Evolutionary conservation across 1,284 basidiomycete genomes (phyloP).

Genomic region (Trametes hirsuta): DNA sequence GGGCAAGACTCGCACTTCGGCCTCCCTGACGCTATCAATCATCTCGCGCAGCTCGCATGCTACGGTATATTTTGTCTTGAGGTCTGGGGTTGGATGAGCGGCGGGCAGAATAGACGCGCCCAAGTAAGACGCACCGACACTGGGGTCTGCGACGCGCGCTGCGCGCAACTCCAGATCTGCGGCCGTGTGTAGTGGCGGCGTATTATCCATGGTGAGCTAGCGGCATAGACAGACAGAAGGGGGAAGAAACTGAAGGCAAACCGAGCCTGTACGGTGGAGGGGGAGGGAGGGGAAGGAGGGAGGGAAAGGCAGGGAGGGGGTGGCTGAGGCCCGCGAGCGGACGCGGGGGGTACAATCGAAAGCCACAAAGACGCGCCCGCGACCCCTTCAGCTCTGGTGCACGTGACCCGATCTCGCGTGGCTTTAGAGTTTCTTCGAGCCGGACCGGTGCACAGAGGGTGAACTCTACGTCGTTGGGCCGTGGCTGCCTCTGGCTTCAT

Average conservation of each 20-base stretch:
- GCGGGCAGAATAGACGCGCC: constrained; percentile 2
- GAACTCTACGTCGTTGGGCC: too few relatives aligned
- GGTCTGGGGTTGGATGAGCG: constrained; percentile 46
- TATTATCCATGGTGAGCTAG: constrained; percentile 42
- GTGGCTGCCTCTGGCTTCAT: too few relatives aligned
- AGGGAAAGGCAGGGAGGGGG: not conserved
- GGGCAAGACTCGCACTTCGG: constrained; percentile 73
- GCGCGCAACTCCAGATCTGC: constrained; percentile 71
- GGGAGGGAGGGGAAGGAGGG: not conserved
- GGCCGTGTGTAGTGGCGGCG: constrained; percentile 49
- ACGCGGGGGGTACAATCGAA: constrained; percentile 19
- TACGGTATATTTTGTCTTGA: constrained; percentile 68
- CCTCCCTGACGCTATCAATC: constrained; percentile 82
- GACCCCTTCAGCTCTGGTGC: constrained; percentile 5
- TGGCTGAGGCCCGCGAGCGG: constrained; percentile 20
- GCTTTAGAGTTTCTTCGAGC: too few relatives aligned
- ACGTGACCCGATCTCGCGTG: constrained; percentile 7
- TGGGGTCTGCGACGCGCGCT: constrained; percentile 73
- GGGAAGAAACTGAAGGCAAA: not conserved
- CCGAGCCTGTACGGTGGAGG: not conserved
- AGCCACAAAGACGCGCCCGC: constrained; percentile 17
- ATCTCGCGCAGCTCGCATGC: constrained; percentile 87
- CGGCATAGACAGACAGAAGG: constrained; percentile 7
- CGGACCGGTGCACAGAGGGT: too few relatives aligned
- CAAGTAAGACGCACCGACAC: constrained; percentile 51